Evolutionary conservation across 768 basidiomycete species (phyloP).

Genomic region (Calocybe indica): DNA sequence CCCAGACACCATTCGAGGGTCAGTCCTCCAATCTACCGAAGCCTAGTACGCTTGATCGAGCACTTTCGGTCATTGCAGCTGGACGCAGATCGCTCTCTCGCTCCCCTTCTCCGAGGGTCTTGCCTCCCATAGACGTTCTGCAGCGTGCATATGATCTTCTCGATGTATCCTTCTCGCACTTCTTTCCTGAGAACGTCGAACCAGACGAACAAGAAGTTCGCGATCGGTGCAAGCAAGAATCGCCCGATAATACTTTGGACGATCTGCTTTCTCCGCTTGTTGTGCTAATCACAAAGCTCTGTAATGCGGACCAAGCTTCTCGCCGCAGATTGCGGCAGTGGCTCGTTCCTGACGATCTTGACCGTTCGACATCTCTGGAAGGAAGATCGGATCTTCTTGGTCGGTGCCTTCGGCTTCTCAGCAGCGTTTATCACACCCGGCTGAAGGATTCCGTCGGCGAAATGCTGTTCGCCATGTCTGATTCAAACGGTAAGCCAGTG

Average conservation of each 20-base stretch:
- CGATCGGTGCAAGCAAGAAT: constrained; percentile 40
- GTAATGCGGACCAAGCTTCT: constrained; percentile 54
- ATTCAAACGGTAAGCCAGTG: constrained; percentile 51
- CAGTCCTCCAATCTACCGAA: constrained; percentile 26
- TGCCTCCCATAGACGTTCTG: constrained; percentile 41
- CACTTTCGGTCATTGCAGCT: constrained; percentile 46
- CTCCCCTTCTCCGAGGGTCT: constrained; percentile 35
- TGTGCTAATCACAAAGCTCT: constrained; percentile 68
- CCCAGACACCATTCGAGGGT: constrained; percentile 19
- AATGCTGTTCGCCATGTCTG: constrained; percentile 79
- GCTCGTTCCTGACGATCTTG: constrained; percentile 74
- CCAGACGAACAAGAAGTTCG: constrained; percentile 62
- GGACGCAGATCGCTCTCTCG: constrained; percentile 47
- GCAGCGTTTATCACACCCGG: constrained; percentile 65
- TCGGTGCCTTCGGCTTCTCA: constrained; percentile 69
- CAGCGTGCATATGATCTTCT: constrained; percentile 65
- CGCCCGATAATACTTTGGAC: constrained; percentile 56
- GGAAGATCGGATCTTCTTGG: constrained; percentile 70
- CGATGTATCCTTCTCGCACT: constrained; percentile 50
- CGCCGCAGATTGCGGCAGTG: constrained; percentile 54
- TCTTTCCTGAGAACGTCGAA: constrained; percentile 60
- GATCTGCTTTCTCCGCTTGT: constrained; percentile 74
- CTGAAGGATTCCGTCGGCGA: constrained; percentile 80
- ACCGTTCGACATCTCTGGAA: constrained; percentile 75
- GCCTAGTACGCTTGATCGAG: constrained; percentile 17